phyloP scores from a whole-genome alignment of 768 basidiomycete species.

The Lactarius evosmus region DNA sequence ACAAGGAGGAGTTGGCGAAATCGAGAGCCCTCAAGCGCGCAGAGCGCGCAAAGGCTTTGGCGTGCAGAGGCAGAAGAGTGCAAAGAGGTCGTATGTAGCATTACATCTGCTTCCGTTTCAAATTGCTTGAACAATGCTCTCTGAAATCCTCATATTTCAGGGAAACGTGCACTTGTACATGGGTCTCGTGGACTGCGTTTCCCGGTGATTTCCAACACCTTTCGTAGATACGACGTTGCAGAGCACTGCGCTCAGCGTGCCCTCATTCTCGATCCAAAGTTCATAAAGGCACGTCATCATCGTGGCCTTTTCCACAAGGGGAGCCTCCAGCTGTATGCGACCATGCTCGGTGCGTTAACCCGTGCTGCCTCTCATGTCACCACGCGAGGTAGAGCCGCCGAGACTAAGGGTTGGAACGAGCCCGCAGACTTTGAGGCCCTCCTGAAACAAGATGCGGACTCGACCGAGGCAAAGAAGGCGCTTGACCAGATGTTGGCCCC shows the following conservation, averaged over 20 bases:
- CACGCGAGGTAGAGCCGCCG: too few species aligned
- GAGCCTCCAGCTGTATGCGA: slow-evolving; percentile 26
- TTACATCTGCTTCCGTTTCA: not conserved
- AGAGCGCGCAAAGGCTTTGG: not conserved
- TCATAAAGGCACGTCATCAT: slow-evolving; percentile 38
- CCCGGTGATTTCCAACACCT: not conserved
- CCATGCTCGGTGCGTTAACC: slow-evolving; percentile 10
- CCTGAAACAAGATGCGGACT: slow-evolving; percentile 32
- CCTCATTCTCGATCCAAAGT: slow-evolving; percentile 31
- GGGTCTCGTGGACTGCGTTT: too few species aligned
- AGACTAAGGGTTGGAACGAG: not conserved
- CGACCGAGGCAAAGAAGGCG: slow-evolving; percentile 26
- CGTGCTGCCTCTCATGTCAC: too few species aligned
- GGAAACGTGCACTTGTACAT: slow-evolving; percentile 45
- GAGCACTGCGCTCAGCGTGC: not conserved
- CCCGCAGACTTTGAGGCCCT: slow-evolving; percentile 34
- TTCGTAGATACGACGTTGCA: not conserved
- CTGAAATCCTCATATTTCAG: slow-evolving; percentile 29
- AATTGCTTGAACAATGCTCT: not conserved
- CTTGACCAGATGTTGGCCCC: slow-evolving; percentile 22
- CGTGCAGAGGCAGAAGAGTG: not conserved
- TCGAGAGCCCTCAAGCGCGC: slow-evolving; percentile 2
- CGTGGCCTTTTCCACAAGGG: slow-evolving; percentile 37
- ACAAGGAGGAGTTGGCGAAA: not conserved
- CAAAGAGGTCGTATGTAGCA: slow-evolving; percentile 3